Percentiles rank a stretch among this genome's conserved stretches.
Conservation (phyloP, 768 basidiomycete genomes). For the Lactifluus echinatus region DNA sequence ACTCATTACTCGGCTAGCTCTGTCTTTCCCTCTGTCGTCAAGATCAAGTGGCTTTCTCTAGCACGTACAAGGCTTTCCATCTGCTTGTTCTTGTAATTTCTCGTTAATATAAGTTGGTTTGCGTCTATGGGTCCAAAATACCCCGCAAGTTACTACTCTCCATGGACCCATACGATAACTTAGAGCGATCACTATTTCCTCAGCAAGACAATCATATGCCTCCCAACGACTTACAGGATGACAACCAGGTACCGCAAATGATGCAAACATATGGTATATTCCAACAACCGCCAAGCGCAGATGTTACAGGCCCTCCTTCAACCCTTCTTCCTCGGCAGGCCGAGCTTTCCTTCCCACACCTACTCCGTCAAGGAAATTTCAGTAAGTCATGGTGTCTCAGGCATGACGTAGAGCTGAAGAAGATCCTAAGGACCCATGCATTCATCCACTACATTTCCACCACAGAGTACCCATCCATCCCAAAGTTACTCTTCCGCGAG, state of each 20-base stretch:
- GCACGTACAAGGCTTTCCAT: neutral
- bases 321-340: neutral
- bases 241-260: neutral
- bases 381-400: neutral
- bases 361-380: no score
- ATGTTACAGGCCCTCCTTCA: no score
- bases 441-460: neutral
- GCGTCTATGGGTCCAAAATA: neutral
- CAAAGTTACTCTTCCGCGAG: neutral
- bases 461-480: neutral
- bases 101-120: neutral
- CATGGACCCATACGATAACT: neutral
- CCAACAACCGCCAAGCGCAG: neutral
- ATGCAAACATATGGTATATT: neutral
- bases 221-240: neutral
- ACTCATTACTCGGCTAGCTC: neutral
- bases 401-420: neutral
- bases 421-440: neutral
- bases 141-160: neutral
- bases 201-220: neutral
- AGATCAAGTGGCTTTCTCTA: neutral
- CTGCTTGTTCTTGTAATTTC: slow-evolving; percentile 2
- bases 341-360: neutral
- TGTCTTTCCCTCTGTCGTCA: neutral
- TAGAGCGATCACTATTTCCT: neutral